Percentiles rank a stretch among this genome's conserved stretches.
These are phyloP conservation scores for Pestalotiopsis sp. DNA, from an alignment of 2,329 filamentous ascomycete genomes.

Conservation along the genomic window DNA sequence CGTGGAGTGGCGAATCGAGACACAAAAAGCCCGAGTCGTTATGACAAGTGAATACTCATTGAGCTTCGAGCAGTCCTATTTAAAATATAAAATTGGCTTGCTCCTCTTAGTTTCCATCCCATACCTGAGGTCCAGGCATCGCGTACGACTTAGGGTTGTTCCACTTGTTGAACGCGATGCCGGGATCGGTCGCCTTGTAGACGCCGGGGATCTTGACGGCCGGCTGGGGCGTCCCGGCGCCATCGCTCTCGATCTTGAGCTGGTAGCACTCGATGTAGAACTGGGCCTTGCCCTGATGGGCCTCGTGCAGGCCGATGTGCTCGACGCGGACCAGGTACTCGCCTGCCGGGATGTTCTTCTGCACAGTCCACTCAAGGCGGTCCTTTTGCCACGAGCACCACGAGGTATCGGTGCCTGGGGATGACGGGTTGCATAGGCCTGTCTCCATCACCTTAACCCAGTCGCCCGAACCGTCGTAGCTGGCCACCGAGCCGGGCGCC, in stretches of 20 bases:
- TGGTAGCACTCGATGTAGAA: slow-evolving; percentile 45
- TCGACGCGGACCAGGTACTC: slow-evolving; percentile 4
- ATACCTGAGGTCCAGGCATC: slow-evolving; percentile 13
- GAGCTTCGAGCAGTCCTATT: not conserved
- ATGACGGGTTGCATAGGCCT: slow-evolving; percentile 22
- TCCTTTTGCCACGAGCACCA: slow-evolving; percentile 18
- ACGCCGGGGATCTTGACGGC: slow-evolving; percentile 42
- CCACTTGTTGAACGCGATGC: slow-evolving; percentile 16
- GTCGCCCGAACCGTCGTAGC: slow-evolving; percentile 3
- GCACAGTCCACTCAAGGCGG: slow-evolving; percentile 1
- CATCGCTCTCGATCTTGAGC: slow-evolving; percentile 39
- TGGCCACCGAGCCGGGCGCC: not conserved
- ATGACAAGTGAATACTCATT: too few species aligned
- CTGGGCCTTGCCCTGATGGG: slow-evolving; percentile 21
- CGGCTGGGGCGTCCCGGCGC: slow-evolving; percentile 34
- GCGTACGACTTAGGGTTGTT: slow-evolving; percentile 10
- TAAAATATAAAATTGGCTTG: not conserved
- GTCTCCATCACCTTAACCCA: slow-evolving; percentile 6
- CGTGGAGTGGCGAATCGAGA: too few species aligned
- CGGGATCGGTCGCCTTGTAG: slow-evolving; percentile 16
- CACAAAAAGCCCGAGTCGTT: too few species aligned
- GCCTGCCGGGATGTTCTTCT: not conserved
- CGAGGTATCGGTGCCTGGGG: not conserved
- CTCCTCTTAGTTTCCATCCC: slow-evolving; percentile 1
- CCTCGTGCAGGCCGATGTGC: slow-evolving; percentile 1